phyloP scores from a whole-genome alignment of 306 rosid genomes.

The Vigna reflexopilosa region DNA sequence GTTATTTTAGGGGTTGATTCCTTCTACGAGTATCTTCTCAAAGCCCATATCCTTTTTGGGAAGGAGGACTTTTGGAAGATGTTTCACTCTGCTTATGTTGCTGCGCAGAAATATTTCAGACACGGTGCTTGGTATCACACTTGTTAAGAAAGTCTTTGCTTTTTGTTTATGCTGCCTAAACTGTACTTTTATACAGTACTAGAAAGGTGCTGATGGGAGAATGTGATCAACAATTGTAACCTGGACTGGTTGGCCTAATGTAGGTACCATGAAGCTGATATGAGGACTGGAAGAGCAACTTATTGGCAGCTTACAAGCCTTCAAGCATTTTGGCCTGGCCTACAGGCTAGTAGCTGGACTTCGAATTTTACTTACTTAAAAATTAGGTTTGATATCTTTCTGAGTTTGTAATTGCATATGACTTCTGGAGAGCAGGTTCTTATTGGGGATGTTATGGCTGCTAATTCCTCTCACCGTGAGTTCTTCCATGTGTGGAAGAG shows the following conservation, averaged over 20 bases:
- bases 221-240: slow-evolving; percentile 41
- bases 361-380: background rate
- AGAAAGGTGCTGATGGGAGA: slow-evolving; percentile 13
- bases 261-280: slow-evolving; percentile 99
- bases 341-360: slow-evolving; percentile 71
- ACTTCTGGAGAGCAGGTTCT: slow-evolving; percentile 73
- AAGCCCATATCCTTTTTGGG: slow-evolving; percentile 79
- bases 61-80: slow-evolving; percentile 65
- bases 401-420: slow-evolving; percentile 40
- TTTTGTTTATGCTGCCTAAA: slow-evolving; percentile 20
- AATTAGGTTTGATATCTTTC: slow-evolving; percentile 35
- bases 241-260: slow-evolving; percentile 45
- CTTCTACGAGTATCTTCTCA: slow-evolving; percentile 93
- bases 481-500: slow-evolving; percentile 86
- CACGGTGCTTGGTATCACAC: slow-evolving; percentile 87
- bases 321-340: slow-evolving; percentile 99
- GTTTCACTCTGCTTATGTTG: slow-evolving; percentile 61
- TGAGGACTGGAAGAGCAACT: slow-evolving; percentile 96
- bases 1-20: slow-evolving; percentile 91
- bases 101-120: slow-evolving; percentile 72
- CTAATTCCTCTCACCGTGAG: slow-evolving; percentile 95
- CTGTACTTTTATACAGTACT: background rate
- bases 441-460: slow-evolving; percentile 87
- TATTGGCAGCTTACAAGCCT: slow-evolving; percentile 99
- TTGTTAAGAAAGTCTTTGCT: slow-evolving; percentile 26